A percentile compares a stretch with the other conserved stretches of the same genome.
Conservation (phyloP, 2,329 filamentous ascomycete genomes). For the Hirsutella rhossiliensis region DNA sequence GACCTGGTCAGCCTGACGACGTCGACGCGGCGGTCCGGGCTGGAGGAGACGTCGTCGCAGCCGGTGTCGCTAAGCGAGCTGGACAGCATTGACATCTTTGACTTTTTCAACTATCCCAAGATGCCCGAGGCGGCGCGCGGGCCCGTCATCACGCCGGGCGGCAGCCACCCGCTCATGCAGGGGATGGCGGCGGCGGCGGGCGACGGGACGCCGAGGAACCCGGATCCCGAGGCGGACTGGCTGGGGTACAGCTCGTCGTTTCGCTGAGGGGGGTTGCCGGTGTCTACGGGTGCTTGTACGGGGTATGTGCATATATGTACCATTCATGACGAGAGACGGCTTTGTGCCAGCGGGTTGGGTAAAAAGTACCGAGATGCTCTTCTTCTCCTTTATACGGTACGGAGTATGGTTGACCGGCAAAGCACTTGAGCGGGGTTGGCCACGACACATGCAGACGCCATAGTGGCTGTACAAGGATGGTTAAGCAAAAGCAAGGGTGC, state of each 20-base stretch:
- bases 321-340: too few species aligned
- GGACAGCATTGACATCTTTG: constrained; percentile 31
- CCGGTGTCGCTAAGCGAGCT: constrained; percentile 25
- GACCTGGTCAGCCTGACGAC: constrained; percentile 25
- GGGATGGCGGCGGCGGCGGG: too few species aligned
- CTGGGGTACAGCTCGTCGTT: not conserved
- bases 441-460: too few species aligned
- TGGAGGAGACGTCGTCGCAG: constrained; percentile 26
- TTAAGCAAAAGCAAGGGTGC: too few species aligned
- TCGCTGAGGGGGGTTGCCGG: not conserved
- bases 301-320: too few species aligned
- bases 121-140: constrained; percentile 10
- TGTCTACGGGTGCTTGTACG: not conserved
- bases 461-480: too few species aligned
- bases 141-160: not conserved
- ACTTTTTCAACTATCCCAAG: constrained; percentile 32
- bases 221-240: not conserved
- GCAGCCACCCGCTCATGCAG: too few species aligned
- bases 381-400: too few species aligned
- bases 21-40: constrained; percentile 20
- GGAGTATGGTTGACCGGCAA: too few species aligned
- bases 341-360: too few species aligned
- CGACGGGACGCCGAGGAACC: not conserved
- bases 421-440: too few species aligned
- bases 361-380: too few species aligned